These are phyloP conservation scores for Tuber melanosporum DNA, from an alignment of 495 filamentous ascomycete genomes.

Conservation along the genomic window DNA sequence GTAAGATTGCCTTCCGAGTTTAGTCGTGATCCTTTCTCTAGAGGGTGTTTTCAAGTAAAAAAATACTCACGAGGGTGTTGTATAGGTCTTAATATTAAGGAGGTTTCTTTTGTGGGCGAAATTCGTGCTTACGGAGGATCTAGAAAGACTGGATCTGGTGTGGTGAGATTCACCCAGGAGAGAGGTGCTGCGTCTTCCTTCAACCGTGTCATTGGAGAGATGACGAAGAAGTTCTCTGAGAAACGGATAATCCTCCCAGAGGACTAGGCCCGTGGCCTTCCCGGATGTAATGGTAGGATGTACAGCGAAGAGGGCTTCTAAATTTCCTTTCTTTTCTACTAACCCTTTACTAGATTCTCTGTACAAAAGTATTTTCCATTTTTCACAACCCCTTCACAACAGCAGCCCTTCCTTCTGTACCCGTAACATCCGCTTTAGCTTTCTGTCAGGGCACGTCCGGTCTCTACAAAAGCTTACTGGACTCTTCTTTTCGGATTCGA, in stretches of 20 bases:
- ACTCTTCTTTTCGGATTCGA: background rate
- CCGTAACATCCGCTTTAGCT: background rate
- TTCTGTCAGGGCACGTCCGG: background rate
- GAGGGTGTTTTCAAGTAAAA: background rate
- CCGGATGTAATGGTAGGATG: background rate
- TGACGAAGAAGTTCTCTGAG: conserved; percentile 44
- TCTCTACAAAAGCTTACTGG: background rate
- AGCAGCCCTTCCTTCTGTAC: background rate
- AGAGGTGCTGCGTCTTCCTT: conserved; percentile 81
- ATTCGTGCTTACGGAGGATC: conserved; percentile 80
- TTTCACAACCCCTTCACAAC: background rate
- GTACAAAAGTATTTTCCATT: background rate
- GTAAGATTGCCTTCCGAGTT: conserved; percentile 51
- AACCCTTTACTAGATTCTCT: background rate
- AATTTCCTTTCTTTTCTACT: background rate
- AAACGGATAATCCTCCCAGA: background rate
- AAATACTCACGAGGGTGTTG: background rate
- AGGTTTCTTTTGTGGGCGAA: conserved; percentile 62
- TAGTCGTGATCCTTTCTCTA: conserved; percentile 14
- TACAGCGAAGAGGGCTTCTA: background rate
- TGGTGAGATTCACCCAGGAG: conserved; percentile 80
- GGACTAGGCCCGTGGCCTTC: background rate
- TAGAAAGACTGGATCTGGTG: conserved; percentile 57
- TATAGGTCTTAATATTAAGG: conserved; percentile 37
- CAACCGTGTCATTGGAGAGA: conserved; percentile 67